phyloP scores from a whole-genome alignment of 306 rosid genomes.

The Clitoria ternatea region DNA sequence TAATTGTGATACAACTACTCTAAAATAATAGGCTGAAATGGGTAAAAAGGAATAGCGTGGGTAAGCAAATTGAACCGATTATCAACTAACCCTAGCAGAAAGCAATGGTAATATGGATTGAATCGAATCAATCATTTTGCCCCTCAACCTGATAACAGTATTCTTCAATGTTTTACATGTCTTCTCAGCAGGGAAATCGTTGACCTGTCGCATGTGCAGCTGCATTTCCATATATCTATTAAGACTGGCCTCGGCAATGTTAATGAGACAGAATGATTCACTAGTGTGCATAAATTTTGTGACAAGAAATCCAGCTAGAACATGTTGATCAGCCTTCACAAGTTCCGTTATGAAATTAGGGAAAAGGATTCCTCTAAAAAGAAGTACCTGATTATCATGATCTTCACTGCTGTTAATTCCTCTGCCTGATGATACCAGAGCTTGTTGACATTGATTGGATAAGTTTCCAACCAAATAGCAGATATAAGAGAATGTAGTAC shows the following conservation, averaged over 20 bases:
- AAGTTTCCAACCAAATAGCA: constrained; percentile 79
- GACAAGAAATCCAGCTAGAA: constrained; percentile 79
- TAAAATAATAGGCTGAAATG: neutral
- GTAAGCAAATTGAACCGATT: neutral
- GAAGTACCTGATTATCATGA: constrained; percentile 34
- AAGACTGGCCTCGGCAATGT: constrained; percentile 67
- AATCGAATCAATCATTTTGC: constrained; percentile 48
- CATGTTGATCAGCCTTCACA: constrained; percentile 80
- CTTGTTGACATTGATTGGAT: constrained; percentile 52
- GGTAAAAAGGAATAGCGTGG: neutral
- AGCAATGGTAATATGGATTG: constrained; percentile 46
- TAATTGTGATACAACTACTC: constrained; percentile 22
- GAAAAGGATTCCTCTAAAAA: constrained; percentile 53
- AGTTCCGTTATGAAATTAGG: constrained; percentile 76
- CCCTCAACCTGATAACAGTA: constrained; percentile 46
- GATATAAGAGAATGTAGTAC: constrained; percentile 57
- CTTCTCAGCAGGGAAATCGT: constrained; percentile 41
- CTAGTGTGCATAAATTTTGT: constrained; percentile 76
- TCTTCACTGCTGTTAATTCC: constrained; percentile 30
- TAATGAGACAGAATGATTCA: constrained; percentile 60
- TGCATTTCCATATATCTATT: constrained; percentile 63
- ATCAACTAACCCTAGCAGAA: constrained; percentile 25
- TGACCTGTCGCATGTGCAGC: constrained; percentile 41
- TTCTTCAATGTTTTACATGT: constrained; percentile 48
- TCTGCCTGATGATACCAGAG: constrained; percentile 40